These are phyloP conservation scores for Chrysoporthe deuterocubensis DNA, from an alignment of 2,329 filamentous ascomycete species.

Conservation along the genomic window DNA sequence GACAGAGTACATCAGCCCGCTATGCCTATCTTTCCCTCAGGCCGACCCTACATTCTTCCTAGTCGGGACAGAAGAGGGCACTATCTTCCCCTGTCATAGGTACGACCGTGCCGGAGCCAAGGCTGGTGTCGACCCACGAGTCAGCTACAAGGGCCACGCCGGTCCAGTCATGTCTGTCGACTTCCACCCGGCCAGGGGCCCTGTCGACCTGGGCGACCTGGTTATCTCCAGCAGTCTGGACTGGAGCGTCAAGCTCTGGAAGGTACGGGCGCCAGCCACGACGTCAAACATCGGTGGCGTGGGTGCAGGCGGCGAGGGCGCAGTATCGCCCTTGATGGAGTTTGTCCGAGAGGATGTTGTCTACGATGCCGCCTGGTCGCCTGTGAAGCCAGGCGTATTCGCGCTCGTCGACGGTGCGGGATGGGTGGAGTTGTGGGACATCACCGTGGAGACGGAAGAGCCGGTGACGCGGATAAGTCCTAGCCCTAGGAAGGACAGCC, in stretches of 20 bases:
- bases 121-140: conserved; percentile 87
- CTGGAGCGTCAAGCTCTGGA: conserved; percentile 98
- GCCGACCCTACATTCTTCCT: conserved; percentile 98
- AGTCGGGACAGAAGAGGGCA: conserved; percentile 93
- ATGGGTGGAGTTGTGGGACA: conserved; percentile 91
- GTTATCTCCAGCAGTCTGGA: conserved; percentile 92
- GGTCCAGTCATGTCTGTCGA: conserved; percentile 95
- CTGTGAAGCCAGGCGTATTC: conserved; percentile 91
- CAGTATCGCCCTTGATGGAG: conserved; percentile 78
- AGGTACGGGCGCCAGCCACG: conserved; percentile 80
- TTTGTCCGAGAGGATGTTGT: conserved; percentile 95
- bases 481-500: conserved; percentile 65
- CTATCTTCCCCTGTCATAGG: conserved; percentile 93
- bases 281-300: conserved; percentile 59
- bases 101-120: conserved; percentile 98
- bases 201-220: conserved; percentile 91
- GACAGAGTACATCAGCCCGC: conserved; percentile 93
- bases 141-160: conserved; percentile 87
- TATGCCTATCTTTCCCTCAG: conserved; percentile 91
- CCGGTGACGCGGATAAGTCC: conserved; percentile 82
- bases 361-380: conserved; percentile 95
- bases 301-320: conserved; percentile 48
- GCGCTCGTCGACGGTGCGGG: conserved; percentile 92
- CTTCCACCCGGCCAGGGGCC: conserved; percentile 91
- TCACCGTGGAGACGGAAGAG: conserved; percentile 90